These are phyloP conservation scores for Haplographium delicatum DNA, from an alignment of 495 filamentous ascomycete genomes.

Conservation along the genomic window DNA sequence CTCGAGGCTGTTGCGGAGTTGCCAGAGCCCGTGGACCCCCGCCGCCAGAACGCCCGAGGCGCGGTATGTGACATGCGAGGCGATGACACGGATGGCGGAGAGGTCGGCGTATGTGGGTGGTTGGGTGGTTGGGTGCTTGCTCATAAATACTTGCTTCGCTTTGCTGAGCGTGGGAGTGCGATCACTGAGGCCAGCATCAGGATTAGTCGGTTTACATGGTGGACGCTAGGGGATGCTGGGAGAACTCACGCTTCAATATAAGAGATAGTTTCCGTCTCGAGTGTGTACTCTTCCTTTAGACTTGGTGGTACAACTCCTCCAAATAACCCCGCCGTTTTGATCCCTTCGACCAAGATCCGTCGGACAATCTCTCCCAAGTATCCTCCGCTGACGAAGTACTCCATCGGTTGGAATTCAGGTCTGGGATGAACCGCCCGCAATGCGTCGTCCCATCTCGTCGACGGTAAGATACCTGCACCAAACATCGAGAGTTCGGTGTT, in stretches of 20 bases:
- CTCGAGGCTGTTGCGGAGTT: slow-evolving; percentile 48
- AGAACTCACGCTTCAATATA: slow-evolving; percentile 52
- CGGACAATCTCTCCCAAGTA: slow-evolving; percentile 82
- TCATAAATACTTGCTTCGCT: slow-evolving; percentile 22
- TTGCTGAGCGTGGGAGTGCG: slow-evolving; percentile 1
- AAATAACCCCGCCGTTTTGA: slow-evolving; percentile 48
- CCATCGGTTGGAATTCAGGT: slow-evolving; percentile 80
- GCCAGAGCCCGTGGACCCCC: slow-evolving; percentile 57
- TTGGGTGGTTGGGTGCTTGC: slow-evolving; percentile 42
- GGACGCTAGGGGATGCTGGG: neutral
- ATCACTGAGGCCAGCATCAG: too few relatives aligned
- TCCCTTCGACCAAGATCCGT: slow-evolving; percentile 59
- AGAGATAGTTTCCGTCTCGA: slow-evolving; percentile 57
- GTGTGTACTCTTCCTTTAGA: slow-evolving; percentile 46
- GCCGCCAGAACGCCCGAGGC: slow-evolving; percentile 60
- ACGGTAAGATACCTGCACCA: slow-evolving; percentile 59
- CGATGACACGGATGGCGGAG: slow-evolving; percentile 45
- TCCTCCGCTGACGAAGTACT: slow-evolving; percentile 75
- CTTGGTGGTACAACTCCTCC: slow-evolving; percentile 50
- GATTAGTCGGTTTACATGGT: neutral
- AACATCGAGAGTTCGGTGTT: slow-evolving; percentile 89
- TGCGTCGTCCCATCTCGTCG: slow-evolving; percentile 67
- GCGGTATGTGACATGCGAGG: slow-evolving; percentile 51
- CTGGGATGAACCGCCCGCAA: slow-evolving; percentile 59
- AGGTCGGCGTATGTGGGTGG: slow-evolving; percentile 33